Conservation (phyloP, 1,284 basidiomycete genomes). For the Neotropicomus parvogracilis region DNA sequence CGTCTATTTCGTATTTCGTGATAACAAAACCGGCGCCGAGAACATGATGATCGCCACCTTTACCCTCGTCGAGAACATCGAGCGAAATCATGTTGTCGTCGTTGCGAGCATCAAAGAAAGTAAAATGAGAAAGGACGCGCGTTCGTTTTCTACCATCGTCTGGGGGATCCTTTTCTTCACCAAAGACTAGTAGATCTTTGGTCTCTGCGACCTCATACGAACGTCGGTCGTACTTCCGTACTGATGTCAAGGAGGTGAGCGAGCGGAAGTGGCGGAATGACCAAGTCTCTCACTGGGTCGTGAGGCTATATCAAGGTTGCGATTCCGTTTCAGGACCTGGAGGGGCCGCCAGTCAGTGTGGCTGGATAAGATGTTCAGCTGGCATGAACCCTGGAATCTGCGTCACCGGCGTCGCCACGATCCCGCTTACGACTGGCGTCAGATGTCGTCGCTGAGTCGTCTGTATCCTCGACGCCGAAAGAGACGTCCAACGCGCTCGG, state of each 20-base stretch:
- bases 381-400: slow-evolving; percentile 20
- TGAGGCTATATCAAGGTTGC: slow-evolving; percentile 24
- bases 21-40: slow-evolving; percentile 38
- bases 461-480: slow-evolving; percentile 22
- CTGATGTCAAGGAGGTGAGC: slow-evolving; percentile 13
- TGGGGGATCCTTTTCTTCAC: slow-evolving; percentile 30
- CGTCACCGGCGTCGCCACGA: slow-evolving; percentile 13
- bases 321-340: slow-evolving; percentile 26
- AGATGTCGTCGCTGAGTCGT: slow-evolving; percentile 28
- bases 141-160: slow-evolving; percentile 32
- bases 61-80: slow-evolving; percentile 27
- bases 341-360: neutral
- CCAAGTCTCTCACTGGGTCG: slow-evolving; percentile 16
- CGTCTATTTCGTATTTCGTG: slow-evolving; percentile 37
- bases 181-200: slow-evolving; percentile 30
- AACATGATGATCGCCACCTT: slow-evolving; percentile 15
- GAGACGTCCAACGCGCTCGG: slow-evolving; percentile 36
- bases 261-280: neutral
- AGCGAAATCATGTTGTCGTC: slow-evolving; percentile 30
- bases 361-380: neutral
- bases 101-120: slow-evolving; percentile 37
- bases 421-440: slow-evolving; percentile 30
- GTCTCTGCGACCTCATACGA: slow-evolving; percentile 33
- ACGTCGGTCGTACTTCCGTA: slow-evolving; percentile 24
- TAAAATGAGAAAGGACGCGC: slow-evolving; percentile 39